These are phyloP conservation scores for Entelexis paramagnoliae DNA, from an alignment of 1,139 yeast genomes.

Conservation along the genomic window DNA sequence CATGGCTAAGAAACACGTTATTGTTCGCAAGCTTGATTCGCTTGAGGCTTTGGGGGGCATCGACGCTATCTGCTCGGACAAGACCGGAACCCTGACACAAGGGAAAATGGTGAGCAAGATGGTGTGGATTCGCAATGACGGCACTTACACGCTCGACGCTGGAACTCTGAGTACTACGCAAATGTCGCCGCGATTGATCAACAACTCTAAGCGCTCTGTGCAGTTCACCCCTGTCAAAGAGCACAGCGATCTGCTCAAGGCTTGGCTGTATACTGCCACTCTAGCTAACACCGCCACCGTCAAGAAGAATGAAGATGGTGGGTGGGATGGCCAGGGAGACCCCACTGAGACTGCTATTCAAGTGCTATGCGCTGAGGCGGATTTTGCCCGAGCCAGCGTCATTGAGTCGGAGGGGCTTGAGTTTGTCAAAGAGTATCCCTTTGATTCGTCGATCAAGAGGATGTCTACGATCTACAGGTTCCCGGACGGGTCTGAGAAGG, in stretches of 20 bases:
- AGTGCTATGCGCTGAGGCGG: conserved; percentile 53
- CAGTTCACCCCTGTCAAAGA: conserved; percentile 3
- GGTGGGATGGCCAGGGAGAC: conserved; percentile 73
- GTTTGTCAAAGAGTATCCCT: conserved; percentile 52
- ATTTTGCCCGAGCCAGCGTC: conserved; percentile 39
- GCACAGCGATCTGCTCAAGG: conserved; percentile 32
- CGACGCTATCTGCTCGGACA: conserved; percentile 73
- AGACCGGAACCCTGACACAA: conserved; percentile 72
- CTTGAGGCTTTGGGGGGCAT: conserved; percentile 73
- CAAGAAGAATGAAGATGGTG: conserved; percentile 28
- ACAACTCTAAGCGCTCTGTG: background rate
- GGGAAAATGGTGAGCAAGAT: conserved; percentile 68
- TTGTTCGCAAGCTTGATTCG: conserved; percentile 69
- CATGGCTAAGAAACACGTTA: conserved; percentile 61
- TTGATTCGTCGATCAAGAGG: conserved; percentile 66
- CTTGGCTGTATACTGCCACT: conserved; percentile 53
- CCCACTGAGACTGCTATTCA: conserved; percentile 80
- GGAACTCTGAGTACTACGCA: background rate
- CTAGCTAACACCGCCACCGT: conserved; percentile 65
- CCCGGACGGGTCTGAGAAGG: conserved; percentile 30
- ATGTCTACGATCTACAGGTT: conserved; percentile 54
- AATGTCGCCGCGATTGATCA: background rate
- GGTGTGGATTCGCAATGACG: conserved; percentile 69
- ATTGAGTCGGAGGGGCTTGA: conserved; percentile 27
- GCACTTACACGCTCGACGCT: conserved; percentile 47